Percentiles rank a stretch among this genome's conserved stretches.
phyloP scores from a whole-genome alignment of 257 asterid species.

The Craterostigma plantagineum region DNA sequence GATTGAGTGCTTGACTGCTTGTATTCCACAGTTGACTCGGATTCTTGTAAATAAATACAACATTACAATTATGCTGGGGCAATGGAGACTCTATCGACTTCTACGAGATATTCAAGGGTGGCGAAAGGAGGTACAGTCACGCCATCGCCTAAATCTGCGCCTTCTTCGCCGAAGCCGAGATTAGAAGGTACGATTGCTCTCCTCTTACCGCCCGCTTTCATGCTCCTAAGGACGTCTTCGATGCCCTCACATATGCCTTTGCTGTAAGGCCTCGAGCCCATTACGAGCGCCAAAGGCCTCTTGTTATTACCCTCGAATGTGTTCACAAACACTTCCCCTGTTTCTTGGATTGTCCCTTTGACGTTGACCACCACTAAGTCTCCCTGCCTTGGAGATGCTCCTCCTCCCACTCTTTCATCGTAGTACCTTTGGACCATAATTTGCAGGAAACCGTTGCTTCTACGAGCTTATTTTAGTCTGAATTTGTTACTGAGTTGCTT shows the following conservation, averaged over 20 bases:
- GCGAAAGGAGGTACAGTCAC: constrained; percentile 56
- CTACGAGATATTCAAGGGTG: constrained; percentile 54
- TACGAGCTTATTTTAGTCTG: no score
- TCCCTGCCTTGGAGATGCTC: constrained; percentile 41
- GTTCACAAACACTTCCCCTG: constrained; percentile 46
- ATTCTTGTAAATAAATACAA: no score
- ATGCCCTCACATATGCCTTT: constrained; percentile 80
- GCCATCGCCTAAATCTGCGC: constrained; percentile 72
- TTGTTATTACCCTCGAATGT: constrained; percentile 32
- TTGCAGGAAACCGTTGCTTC: not conserved
- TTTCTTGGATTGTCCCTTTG: constrained; percentile 44
- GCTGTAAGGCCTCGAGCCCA: constrained; percentile 76
- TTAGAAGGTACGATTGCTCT: constrained; percentile 51
- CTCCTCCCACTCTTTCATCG: constrained; percentile 59
- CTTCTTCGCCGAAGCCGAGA: constrained; percentile 66
- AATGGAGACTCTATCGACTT: constrained; percentile 65
- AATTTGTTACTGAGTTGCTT: not conserved
- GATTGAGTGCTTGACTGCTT: no score
- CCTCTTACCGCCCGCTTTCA: constrained; percentile 75
- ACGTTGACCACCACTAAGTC: constrained; percentile 72
- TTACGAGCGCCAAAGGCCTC: constrained; percentile 56
- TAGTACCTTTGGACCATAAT: constrained; percentile 24
- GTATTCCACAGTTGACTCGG: no score
- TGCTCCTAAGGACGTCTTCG: constrained; percentile 32
- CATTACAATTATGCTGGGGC: constrained; percentile 46